phyloP scores from a whole-genome alignment of 2,329 filamentous ascomycete species.

The Dactylonectria macrodidyma region DNA sequence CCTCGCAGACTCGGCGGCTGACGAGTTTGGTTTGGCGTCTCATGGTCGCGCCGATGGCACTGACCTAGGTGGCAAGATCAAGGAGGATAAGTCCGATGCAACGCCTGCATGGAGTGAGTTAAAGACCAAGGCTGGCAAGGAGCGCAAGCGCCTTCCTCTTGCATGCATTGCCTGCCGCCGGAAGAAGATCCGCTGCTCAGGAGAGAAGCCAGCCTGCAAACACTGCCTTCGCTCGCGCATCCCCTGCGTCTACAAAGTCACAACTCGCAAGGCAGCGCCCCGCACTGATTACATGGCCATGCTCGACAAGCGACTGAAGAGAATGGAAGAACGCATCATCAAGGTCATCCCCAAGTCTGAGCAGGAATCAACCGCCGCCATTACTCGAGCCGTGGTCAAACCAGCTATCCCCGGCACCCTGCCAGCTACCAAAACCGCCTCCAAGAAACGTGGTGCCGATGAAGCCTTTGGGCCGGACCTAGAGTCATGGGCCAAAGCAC shows the following conservation, averaged over 20 bases:
- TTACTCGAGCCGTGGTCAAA: slow-evolving; percentile 88
- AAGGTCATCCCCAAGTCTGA: slow-evolving; percentile 94
- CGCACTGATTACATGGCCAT: slow-evolving; percentile 99
- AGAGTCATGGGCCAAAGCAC: slow-evolving; percentile 82
- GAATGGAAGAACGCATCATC: slow-evolving; percentile 98
- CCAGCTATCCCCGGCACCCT: slow-evolving; percentile 76
- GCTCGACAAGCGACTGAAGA: slow-evolving; percentile 94
- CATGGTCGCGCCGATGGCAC: slow-evolving; percentile 65
- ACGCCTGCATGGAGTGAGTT: slow-evolving; percentile 84
- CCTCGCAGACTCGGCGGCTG: slow-evolving; percentile 67
- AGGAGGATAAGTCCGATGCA: slow-evolving; percentile 71
- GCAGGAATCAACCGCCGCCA: slow-evolving; percentile 74
- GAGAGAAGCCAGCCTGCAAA: slow-evolving; percentile 97
- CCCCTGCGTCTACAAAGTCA: slow-evolving; percentile 98
- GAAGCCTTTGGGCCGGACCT: slow-evolving; percentile 89
- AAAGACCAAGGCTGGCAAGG: slow-evolving; percentile 94
- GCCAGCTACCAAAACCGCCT: slow-evolving; percentile 59
- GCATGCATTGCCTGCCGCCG: slow-evolving; percentile 96
- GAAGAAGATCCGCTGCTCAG: slow-evolving; percentile 98
- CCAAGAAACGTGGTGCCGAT: slow-evolving; percentile 87
- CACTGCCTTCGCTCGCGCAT: slow-evolving; percentile 94
- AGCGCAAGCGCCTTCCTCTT: slow-evolving; percentile 90
- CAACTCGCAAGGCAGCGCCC: slow-evolving; percentile 92
- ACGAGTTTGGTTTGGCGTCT: slow-evolving; percentile 71
- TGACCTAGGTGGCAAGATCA: slow-evolving; percentile 67